phyloP scores from a whole-genome alignment of 331 rosid genomes.

The Erythrophleum ivorense region DNA sequence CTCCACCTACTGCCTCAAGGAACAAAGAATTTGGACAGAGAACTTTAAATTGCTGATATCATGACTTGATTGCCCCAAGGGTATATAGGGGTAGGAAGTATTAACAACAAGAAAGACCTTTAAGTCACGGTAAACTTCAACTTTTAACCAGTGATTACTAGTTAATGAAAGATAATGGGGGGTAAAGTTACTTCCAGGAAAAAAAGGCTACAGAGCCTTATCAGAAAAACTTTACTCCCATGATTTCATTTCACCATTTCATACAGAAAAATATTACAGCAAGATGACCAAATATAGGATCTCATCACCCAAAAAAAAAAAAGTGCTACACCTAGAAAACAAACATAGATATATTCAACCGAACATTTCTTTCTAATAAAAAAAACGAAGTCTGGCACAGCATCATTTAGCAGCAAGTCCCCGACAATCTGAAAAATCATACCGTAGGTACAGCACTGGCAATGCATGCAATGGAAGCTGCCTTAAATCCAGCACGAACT shows the following conservation, averaged over 20 bases:
- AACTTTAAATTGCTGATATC: slow-evolving; percentile 2
- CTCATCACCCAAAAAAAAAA: background rate
- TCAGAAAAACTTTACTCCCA: background rate
- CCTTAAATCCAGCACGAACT: slow-evolving; percentile 64
- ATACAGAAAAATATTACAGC: background rate
- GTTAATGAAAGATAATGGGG: background rate
- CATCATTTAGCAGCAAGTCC: background rate
- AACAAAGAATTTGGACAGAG: background rate
- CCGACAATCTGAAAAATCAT: slow-evolving; percentile 28
- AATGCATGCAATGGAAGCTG: slow-evolving; percentile 53
- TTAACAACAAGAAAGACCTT: background rate
- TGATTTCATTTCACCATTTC: background rate
- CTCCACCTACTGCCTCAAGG: slow-evolving; percentile 8
- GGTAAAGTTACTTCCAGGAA: background rate
- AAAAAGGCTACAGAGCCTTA: background rate
- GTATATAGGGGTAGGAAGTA: background rate
- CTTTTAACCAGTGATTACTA: background rate
- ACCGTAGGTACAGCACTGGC: slow-evolving; percentile 88
- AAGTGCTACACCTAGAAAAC: background rate
- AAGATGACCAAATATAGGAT: background rate
- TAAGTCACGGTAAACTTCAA: background rate
- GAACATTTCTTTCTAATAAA: slow-evolving; percentile 2
- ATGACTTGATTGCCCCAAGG: slow-evolving; percentile 8
- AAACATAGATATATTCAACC: background rate
- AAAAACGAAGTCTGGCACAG: background rate